Evolutionary conservation across 129 eudicot genomes (phyloP), one percentile per base, ranked within the genome.

Genomic region (Tagetes erecta): DNA sequence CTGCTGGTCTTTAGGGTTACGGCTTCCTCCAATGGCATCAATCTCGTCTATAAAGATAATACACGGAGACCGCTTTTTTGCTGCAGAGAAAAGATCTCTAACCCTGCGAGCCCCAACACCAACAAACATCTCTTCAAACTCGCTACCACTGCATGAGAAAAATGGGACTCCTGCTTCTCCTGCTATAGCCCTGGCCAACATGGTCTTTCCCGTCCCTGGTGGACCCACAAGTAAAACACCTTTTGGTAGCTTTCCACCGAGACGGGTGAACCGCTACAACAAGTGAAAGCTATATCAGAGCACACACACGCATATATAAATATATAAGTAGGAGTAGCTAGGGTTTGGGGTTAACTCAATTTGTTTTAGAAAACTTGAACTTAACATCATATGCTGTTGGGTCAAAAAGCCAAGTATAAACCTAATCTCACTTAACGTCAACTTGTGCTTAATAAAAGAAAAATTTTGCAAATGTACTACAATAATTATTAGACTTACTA

Each of bases 101-200:
- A 91, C 97, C 73, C 97, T 78, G 8, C 92, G 87, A 9, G 97
- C 97, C 64, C 97, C 97, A 77, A 91, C 96, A 58, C 97, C 96
- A 55, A 91, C 97, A 88, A 91, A 88, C 97, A 91, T 91, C 75
- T 91, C 97, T 70, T 88, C 97, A 70, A 91, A 91, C 81, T 91
- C 97, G 62, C 96, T 88, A 58, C 97, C 97, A 31, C 96, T 88
- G 78, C 95, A 88, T 41, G 96, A 88, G 77, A 91, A 88, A 47
- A 88, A 91, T 13, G 97, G 97, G 10, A 91, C 97, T 5, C 90
- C 97, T 9, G 97, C 95, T 83, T 91, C 97, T 59, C 97, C 97
- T 14, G 97, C 95, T 53, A 91, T 91, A 53, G 97, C 97, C 71
- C 95, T 84, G 64, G 97, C 97, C 64, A 91, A 71, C 97, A 91